Evolutionary conservation across 2,329 filamentous ascomycete genomes (phyloP), one percentile per base, ranked within the genome.

Genomic region (Pseudogymnoascus sp.): DNA sequence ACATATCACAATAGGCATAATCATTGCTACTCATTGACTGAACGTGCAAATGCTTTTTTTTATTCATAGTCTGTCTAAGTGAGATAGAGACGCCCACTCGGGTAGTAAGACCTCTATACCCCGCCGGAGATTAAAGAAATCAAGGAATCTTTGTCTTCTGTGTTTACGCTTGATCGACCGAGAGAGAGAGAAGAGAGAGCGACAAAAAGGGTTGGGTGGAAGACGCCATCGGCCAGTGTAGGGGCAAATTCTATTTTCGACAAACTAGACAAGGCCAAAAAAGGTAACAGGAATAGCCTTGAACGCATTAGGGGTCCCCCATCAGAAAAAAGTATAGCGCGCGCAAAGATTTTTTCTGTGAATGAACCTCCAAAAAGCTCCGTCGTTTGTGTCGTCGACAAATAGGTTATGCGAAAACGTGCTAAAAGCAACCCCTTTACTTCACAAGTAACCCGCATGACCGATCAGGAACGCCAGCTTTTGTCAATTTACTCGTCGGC

Each of bases 391-490:
- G 67, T 34, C 13, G 31, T 57, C 64, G 54, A 61, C 48, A 28
- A 51, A 25, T 31, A 23, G 67, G 16, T 43, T 67, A 65, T 70
- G 65, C 67, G 65, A 69, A 71, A 72, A 71, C 67, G 70, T 72
- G 71, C 68, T 73, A 69, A 67, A 66, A 66, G 67, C 67, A 66
- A 67, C 68, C 68, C 69, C 67, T 66, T 66, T 69, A 69, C 68
- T 65, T 69, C 67, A 64, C 66, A 67, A 69, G 67, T 71, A 72
- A 68, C 71, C 69, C 67, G 64, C 68, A 68, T 69, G 71, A 69
- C 71, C 70, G 31, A 69, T 70, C 64, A 71, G 71, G 69, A 73
- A 74, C 71, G 71, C 71, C 71, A 68, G 60, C 69, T 66, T 66
- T 66, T 39, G 67, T 68, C 62, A 63, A 65, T 73, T 66, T 74